Conservation (phyloP, 2,329 filamentous ascomycete genomes). For the Furcasterigmium furcatum region DNA sequence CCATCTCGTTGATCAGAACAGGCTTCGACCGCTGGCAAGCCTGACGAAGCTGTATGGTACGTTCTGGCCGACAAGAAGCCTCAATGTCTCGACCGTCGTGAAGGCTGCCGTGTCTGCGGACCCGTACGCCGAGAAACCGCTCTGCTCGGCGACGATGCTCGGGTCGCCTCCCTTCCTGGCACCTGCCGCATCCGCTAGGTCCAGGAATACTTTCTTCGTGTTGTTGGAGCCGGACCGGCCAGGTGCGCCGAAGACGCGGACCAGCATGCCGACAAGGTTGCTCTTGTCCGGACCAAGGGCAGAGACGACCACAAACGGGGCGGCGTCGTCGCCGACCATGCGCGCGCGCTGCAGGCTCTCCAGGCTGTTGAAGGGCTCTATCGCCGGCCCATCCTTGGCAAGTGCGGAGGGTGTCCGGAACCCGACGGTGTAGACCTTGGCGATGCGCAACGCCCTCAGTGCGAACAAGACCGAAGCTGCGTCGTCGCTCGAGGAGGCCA, state of each 20-base stretch:
- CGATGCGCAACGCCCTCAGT: slow-evolving; percentile 69
- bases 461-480: slow-evolving; percentile 79
- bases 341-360: slow-evolving; percentile 56
- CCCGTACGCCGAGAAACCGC: slow-evolving; percentile 77
- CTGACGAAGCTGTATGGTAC: slow-evolving; percentile 85
- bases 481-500: slow-evolving; percentile 70
- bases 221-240: slow-evolving; percentile 29
- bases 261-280: slow-evolving; percentile 71
- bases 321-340: slow-evolving; percentile 43
- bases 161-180: slow-evolving; percentile 66
- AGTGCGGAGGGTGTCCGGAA: slow-evolving; percentile 65
- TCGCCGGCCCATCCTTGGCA: slow-evolving; percentile 59
- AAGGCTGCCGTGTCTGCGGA: slow-evolving; percentile 79
- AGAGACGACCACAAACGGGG: slow-evolving; percentile 79
- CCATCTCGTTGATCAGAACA: slow-evolving; percentile 33
- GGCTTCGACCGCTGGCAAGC: slow-evolving; percentile 56
- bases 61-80: slow-evolving; percentile 79
- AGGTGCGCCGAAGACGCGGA: slow-evolving; percentile 64
- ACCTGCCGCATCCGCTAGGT: slow-evolving; percentile 62
- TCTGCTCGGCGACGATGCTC: slow-evolving; percentile 64
- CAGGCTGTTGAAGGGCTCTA: slow-evolving; percentile 78
- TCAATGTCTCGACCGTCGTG: slow-evolving; percentile 77
- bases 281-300: slow-evolving; percentile 77
- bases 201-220: slow-evolving; percentile 71
- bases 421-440: slow-evolving; percentile 80